These are phyloP conservation scores for Aspergillus pseudoviridinutans DNA, from an alignment of 2,329 filamentous ascomycete genomes.

Conservation along the genomic window DNA sequence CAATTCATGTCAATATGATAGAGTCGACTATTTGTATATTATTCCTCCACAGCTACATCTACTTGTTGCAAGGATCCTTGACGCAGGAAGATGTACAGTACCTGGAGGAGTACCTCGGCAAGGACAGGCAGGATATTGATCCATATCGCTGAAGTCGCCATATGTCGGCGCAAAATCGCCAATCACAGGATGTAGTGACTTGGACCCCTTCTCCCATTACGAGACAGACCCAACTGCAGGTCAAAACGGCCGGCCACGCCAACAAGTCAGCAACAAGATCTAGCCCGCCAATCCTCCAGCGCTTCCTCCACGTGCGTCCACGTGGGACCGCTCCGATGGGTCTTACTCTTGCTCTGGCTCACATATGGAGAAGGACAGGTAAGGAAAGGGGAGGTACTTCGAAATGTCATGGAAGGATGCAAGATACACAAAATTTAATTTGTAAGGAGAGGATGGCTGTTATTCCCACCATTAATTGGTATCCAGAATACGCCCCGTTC, in stretches of 20 bases:
- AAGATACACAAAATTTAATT: background rate
- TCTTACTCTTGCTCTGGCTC: slow-evolving; percentile 14
- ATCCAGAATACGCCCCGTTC: background rate
- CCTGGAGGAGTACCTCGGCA: background rate
- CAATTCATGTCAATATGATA: background rate
- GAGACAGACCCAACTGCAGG: background rate
- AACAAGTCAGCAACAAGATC: background rate
- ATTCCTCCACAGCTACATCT: background rate
- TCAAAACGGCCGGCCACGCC: slow-evolving; percentile 5
- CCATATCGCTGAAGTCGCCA: background rate
- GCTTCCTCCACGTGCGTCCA: slow-evolving; percentile 32
- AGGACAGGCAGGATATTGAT: background rate
- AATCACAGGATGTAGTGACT: background rate
- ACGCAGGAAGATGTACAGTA: background rate
- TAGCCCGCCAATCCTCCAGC: slow-evolving; percentile 10
- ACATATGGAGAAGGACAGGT: background rate
- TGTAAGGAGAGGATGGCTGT: background rate
- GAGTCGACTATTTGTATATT: background rate
- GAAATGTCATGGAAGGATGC: slow-evolving; percentile 23
- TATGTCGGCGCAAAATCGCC: background rate
- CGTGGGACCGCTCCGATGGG: slow-evolving; percentile 32
- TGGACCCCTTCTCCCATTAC: background rate
- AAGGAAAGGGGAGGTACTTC: slow-evolving; percentile 20
- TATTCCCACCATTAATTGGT: background rate
- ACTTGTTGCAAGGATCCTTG: background rate